phyloP scores from a whole-genome alignment of 2,329 filamentous ascomycete genomes.

The Xylaria sp. region DNA sequence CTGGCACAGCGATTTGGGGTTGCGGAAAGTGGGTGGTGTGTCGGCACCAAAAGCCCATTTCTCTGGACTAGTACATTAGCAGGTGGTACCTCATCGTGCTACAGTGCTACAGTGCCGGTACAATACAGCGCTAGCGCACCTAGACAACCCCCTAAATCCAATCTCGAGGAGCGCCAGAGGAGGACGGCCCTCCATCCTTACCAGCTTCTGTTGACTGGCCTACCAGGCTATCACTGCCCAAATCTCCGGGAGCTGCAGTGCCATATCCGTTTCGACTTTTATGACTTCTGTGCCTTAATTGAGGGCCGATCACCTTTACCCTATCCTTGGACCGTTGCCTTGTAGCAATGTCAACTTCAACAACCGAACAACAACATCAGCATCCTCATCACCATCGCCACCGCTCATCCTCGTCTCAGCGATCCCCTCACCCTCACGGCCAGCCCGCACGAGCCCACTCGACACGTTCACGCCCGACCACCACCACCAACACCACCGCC shows the following conservation, averaged over 20 bases:
- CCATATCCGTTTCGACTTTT: neutral
- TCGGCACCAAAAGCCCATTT: too few species aligned
- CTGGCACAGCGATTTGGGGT: neutral
- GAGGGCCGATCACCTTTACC: neutral
- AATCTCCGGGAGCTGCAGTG: neutral
- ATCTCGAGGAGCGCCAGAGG: neutral
- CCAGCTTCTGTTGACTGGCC: neutral
- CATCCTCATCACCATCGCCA: constrained; percentile 35
- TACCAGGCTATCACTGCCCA: neutral
- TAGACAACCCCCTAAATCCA: neutral
- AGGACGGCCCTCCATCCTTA: neutral
- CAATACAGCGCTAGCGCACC: neutral
- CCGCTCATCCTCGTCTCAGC: constrained; percentile 35
- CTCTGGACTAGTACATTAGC: too few species aligned
- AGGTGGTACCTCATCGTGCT: neutral
- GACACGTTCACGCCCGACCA: constrained; percentile 41
- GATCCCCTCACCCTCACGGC: constrained; percentile 29
- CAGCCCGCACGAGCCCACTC: constrained; percentile 42
- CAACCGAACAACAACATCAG: constrained; percentile 33
- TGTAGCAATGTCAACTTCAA: constrained; percentile 28
- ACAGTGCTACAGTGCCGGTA: neutral
- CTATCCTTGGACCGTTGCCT: constrained; percentile 11
- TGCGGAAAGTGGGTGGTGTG: neutral
- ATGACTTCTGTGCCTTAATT: neutral
- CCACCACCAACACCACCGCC: constrained; percentile 30